These are phyloP conservation scores for Circinella umbellata DNA, from an alignment of 371 early-diverging fungal species.

Conservation along the genomic window DNA sequence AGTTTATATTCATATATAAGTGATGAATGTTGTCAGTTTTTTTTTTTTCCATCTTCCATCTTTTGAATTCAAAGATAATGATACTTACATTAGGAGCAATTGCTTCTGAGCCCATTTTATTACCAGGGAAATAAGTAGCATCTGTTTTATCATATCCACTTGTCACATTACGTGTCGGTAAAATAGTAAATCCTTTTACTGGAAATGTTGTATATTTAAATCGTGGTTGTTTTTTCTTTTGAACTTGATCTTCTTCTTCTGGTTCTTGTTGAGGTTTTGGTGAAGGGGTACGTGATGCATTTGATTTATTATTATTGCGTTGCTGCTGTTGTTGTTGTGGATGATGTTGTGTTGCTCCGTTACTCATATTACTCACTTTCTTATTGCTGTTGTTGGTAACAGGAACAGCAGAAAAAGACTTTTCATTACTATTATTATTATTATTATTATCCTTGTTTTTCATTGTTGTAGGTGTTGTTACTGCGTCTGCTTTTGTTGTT, in stretches of 20 bases:
- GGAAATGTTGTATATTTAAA: conserved; percentile 56
- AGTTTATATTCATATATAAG: not conserved
- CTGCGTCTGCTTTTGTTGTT: too few relatives aligned
- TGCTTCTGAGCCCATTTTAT: conserved; percentile 39
- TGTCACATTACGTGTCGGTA: conserved; percentile 56
- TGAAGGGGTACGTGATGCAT: conserved; percentile 9
- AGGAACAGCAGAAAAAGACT: too few relatives aligned
- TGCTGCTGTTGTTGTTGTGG: too few relatives aligned
- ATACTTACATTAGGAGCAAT: conserved; percentile 51
- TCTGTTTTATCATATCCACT: conserved; percentile 46
- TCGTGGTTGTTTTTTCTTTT: conserved; percentile 29
- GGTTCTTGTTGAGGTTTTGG: not conserved
- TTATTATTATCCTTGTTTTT: too few relatives aligned
- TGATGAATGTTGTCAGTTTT: not conserved
- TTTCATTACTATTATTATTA: too few relatives aligned
- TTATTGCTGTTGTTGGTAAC: too few relatives aligned
- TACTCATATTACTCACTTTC: too few relatives aligned
- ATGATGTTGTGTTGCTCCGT: too few relatives aligned
- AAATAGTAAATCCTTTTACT: conserved; percentile 51
- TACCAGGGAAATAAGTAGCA: conserved; percentile 42
- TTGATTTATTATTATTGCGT: too few relatives aligned
- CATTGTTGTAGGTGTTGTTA: too few relatives aligned
- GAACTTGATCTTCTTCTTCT: not conserved
- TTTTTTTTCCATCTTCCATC: too few relatives aligned
- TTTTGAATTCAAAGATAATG: too few relatives aligned